A percentile compares a stretch with the other conserved stretches of the same genome.
Conservation (phyloP, 2,329 filamentous ascomycete genomes). For the Ceratocystis harringtonii region DNA sequence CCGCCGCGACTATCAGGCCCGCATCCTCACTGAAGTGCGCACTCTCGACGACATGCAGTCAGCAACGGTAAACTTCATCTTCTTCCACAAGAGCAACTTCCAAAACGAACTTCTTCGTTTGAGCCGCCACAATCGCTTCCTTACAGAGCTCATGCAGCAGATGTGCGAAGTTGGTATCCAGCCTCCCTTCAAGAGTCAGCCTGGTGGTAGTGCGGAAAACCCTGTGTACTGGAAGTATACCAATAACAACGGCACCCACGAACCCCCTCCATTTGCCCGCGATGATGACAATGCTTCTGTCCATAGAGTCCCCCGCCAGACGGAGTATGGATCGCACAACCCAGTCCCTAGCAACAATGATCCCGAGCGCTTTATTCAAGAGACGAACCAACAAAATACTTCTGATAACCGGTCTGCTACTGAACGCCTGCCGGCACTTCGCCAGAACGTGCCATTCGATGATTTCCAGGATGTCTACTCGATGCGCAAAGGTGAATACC, state of each 20-base stretch:
- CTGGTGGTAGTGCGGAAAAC: slow-evolving; percentile 53
- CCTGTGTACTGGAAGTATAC: slow-evolving; percentile 41
- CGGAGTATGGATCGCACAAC: neutral
- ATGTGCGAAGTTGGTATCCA: slow-evolving; percentile 77
- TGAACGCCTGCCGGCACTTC: slow-evolving; percentile 15
- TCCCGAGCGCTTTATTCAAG: slow-evolving; percentile 4
- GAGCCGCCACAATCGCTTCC: slow-evolving; percentile 84
- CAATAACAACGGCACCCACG: slow-evolving; percentile 12
- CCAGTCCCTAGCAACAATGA: neutral
- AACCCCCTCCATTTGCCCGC: neutral
- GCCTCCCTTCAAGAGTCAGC: slow-evolving; percentile 47
- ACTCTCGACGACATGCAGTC: slow-evolving; percentile 70
- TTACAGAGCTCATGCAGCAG: slow-evolving; percentile 74
- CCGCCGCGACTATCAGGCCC: slow-evolving; percentile 77
- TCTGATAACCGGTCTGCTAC: slow-evolving; percentile 12
- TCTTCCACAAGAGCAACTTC: slow-evolving; percentile 96
- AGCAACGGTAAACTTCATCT: slow-evolving; percentile 79
- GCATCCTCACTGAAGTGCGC: slow-evolving; percentile 72
- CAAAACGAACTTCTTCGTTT: slow-evolving; percentile 88
- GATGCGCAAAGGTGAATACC: slow-evolving; percentile 11
- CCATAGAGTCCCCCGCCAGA: slow-evolving; percentile 6
- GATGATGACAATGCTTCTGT: slow-evolving; percentile 10
- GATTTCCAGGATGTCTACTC: slow-evolving; percentile 33
- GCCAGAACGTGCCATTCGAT: slow-evolving; percentile 20
- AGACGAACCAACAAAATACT: neutral